phyloP scores from a whole-genome alignment of 2,329 filamentous ascomycete genomes.

The Epichloe gansuensis region DNA sequence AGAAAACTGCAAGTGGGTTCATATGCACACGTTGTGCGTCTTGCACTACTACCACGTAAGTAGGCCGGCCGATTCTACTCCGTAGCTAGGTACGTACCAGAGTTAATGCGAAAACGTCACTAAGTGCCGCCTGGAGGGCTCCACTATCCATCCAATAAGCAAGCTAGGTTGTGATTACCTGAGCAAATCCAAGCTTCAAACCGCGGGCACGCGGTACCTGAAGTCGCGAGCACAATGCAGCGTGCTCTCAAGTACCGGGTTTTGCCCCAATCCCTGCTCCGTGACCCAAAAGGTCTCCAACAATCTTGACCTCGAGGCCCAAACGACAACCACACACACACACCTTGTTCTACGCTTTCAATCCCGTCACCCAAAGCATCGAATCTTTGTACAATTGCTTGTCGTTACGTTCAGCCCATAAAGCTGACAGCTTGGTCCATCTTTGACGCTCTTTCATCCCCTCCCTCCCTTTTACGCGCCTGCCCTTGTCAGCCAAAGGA shows the following conservation, averaged over 20 bases:
- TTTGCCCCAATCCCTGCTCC: slow-evolving; percentile 8
- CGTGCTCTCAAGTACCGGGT: slow-evolving; percentile 9
- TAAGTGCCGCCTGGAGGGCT: slow-evolving; percentile 4
- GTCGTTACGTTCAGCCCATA: background rate
- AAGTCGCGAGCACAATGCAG: background rate
- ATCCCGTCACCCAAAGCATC: slow-evolving; percentile 2
- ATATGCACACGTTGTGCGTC: too few species aligned
- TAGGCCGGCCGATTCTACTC: too few species aligned
- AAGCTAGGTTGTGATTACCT: background rate
- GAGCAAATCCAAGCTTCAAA: background rate
- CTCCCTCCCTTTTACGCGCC: slow-evolving; percentile 1
- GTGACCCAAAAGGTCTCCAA: slow-evolving; percentile 12
- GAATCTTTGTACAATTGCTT: slow-evolving; percentile 1
- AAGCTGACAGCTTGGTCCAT: background rate
- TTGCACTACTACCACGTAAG: too few species aligned
- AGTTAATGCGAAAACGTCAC: slow-evolving; percentile 10
- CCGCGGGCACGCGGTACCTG: slow-evolving; percentile 12
- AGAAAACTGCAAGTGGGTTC: too few species aligned
- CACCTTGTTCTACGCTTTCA: background rate
- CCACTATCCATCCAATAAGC: slow-evolving; percentile 3
- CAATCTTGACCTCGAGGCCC: slow-evolving; percentile 16
- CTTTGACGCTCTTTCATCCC: slow-evolving; percentile 4
- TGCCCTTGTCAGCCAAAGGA: slow-evolving; percentile 4
- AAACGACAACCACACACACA: slow-evolving; percentile 7
- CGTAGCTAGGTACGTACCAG: too few species aligned